These are phyloP conservation scores for Barnettozyma siamensis DNA, from an alignment of 805 yeast genomes.

Conservation along the genomic window DNA sequence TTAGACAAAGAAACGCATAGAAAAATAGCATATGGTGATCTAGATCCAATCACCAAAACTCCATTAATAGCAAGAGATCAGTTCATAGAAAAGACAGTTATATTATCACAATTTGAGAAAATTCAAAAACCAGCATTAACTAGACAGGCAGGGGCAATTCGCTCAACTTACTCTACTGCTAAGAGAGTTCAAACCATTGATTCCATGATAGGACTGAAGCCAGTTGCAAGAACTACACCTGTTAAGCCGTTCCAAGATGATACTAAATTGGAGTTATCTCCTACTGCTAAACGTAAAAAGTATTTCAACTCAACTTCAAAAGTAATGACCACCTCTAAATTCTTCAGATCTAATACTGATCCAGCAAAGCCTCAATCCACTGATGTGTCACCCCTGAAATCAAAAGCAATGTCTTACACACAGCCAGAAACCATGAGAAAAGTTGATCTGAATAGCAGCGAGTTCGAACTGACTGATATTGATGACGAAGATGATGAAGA, in stretches of 20 bases:
- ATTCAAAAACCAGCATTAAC: too few species aligned
- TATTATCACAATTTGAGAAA: neutral
- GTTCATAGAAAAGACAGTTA: neutral
- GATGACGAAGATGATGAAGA: constrained; percentile 14
- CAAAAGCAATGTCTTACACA: neutral
- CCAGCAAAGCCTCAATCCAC: neutral
- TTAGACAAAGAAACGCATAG: constrained; percentile 41
- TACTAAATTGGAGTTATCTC: constrained; percentile 10
- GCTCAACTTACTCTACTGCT: neutral
- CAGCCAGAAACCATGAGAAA: neutral
- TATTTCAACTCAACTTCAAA: constrained; percentile 11
- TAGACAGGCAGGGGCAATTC: neutral
- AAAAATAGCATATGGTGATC: constrained; percentile 55
- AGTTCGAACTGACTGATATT: constrained; percentile 25
- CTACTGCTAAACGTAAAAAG: constrained; percentile 19
- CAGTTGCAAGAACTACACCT: neutral
- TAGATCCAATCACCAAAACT: constrained; percentile 49
- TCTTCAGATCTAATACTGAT: constrained; percentile 12
- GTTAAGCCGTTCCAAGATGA: neutral
- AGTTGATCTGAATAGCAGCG: constrained; percentile 17
- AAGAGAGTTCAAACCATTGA: constrained; percentile 8
- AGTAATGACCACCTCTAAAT: constrained; percentile 13
- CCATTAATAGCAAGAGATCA: constrained; percentile 18
- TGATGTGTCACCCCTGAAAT: neutral
- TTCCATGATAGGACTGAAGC: constrained; percentile 8